Percentiles rank a stretch among this genome's conserved stretches.
phyloP scores from a whole-genome alignment of 768 basidiomycete genomes.

The Mycena maculata region DNA sequence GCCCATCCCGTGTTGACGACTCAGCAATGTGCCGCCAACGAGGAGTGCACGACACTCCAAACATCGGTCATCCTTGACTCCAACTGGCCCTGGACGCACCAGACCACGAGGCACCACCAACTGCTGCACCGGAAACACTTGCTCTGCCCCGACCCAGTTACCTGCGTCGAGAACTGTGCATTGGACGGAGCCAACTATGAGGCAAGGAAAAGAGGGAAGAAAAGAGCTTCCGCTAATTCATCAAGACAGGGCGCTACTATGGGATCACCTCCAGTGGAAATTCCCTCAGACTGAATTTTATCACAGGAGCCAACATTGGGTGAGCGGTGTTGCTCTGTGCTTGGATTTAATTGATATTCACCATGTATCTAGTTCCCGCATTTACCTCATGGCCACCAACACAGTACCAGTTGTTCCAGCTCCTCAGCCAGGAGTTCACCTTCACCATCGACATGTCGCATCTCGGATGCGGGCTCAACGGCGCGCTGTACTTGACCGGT shows the following conservation, averaged over 20 bases:
- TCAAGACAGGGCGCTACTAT: constrained; percentile 54
- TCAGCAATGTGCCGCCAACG: too few species aligned
- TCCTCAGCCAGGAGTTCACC: constrained; percentile 66
- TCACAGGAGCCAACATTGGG: constrained; percentile 40
- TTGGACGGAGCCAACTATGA: constrained; percentile 59
- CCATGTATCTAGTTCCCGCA: constrained; percentile 51
- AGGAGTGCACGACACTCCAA: too few species aligned
- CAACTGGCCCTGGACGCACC: too few species aligned
- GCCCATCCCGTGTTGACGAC: too few species aligned
- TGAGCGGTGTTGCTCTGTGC: background rate
- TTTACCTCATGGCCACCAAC: constrained; percentile 62
- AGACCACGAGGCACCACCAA: too few species aligned
- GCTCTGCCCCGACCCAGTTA: constrained; percentile 61
- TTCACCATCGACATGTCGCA: constrained; percentile 56
- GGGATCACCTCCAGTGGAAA: constrained; percentile 61
- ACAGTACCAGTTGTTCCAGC: constrained; percentile 63
- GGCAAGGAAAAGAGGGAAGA: background rate
- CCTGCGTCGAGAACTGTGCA: constrained; percentile 59
- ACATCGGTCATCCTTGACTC: too few species aligned
- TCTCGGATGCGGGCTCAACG: background rate
- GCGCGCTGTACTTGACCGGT: background rate
- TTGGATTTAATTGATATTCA: constrained; percentile 37
- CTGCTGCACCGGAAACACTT: constrained; percentile 51
- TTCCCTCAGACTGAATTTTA: constrained; percentile 58
- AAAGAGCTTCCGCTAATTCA: too few species aligned